These are phyloP conservation scores for Thermomyces lanuginosus DNA, from an alignment of 2,329 filamentous ascomycete species.

Conservation along the genomic window DNA sequence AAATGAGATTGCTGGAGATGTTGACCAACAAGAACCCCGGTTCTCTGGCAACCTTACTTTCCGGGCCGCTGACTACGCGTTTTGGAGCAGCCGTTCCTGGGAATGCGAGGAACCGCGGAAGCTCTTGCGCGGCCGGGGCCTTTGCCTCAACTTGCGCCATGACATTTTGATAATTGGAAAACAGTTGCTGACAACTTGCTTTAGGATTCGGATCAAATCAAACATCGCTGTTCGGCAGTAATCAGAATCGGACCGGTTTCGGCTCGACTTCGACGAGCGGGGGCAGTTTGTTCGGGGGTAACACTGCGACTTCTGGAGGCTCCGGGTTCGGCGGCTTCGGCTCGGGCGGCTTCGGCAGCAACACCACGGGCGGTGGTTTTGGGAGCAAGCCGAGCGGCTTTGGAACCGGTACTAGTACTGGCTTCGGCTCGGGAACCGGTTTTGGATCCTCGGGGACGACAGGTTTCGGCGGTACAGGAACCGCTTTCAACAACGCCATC, in stretches of 20 bases:
- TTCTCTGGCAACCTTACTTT: constrained; percentile 1
- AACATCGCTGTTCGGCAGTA: constrained; percentile 27
- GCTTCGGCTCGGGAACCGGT: constrained; percentile 14
- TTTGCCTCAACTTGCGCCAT: too few relatives aligned
- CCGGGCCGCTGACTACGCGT: neutral
- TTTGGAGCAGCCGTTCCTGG: too few relatives aligned
- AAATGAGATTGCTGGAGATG: too few relatives aligned
- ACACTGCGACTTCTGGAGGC: constrained; percentile 9
- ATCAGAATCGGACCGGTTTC: constrained; percentile 18
- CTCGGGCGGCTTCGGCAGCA: constrained; percentile 11
- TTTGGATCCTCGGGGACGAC: constrained; percentile 8
- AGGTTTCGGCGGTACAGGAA: constrained; percentile 24
- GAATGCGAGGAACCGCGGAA: too few relatives aligned
- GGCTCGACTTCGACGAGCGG: constrained; percentile 17
- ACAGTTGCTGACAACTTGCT: too few relatives aligned
- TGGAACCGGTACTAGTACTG: constrained; percentile 9
- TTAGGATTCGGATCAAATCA: too few relatives aligned
- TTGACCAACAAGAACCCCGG: too few relatives aligned
- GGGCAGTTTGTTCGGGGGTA: constrained; percentile 16
- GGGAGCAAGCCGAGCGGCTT: constrained; percentile 9
- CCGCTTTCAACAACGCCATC: constrained; percentile 25
- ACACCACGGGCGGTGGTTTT: constrained; percentile 15
- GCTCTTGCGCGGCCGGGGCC: too few relatives aligned
- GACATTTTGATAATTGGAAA: too few relatives aligned
- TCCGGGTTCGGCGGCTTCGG: constrained; percentile 15